Conservation (phyloP, 2,329 filamentous ascomycete species). For the Fusarium newnesense region DNA sequence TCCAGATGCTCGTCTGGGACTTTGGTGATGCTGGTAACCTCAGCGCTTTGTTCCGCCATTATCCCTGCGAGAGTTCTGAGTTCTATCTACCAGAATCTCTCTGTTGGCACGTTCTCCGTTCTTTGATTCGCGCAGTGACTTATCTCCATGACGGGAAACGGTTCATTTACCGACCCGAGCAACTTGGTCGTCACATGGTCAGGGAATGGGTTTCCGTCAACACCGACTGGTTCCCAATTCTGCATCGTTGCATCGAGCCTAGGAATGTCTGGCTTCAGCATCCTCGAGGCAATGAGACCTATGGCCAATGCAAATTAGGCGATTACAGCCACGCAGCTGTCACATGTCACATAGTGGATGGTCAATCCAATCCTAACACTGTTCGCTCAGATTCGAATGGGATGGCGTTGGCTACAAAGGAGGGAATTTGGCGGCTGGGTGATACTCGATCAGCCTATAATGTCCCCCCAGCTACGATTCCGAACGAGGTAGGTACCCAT, state of each 20-base stretch:
- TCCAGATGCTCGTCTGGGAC: conserved; percentile 59
- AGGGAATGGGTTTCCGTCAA: conserved; percentile 42
- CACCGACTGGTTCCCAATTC: conserved; percentile 61
- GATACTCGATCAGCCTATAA: not conserved
- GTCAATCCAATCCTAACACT: not conserved
- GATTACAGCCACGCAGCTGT: conserved; percentile 56
- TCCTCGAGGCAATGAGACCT: conserved; percentile 59
- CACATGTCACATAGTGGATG: conserved; percentile 47
- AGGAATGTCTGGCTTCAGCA: conserved; percentile 63
- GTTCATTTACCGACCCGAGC: conserved; percentile 28
- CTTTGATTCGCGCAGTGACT: conserved; percentile 59
- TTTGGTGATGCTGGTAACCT: conserved; percentile 63
- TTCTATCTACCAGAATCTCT: conserved; percentile 62
- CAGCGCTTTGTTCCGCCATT: conserved; percentile 51
- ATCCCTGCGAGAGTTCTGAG: conserved; percentile 24
- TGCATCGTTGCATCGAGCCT: conserved; percentile 60
- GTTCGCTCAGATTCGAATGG: not conserved
- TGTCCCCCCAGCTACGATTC: conserved; percentile 7
- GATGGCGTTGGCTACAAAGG: conserved; percentile 20
- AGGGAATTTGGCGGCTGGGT: conserved; percentile 26
- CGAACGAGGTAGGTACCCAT: conserved; percentile 11
- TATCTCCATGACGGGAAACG: conserved; percentile 63
- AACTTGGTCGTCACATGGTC: not conserved
- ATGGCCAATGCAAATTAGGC: conserved; percentile 65
- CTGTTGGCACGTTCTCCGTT: conserved; percentile 65